A percentile compares a stretch with the other conserved stretches of the same genome.
These are phyloP conservation scores for Termitomyces bulborhizus DNA, from an alignment of 768 basidiomycete species.

Conservation along the genomic window DNA sequence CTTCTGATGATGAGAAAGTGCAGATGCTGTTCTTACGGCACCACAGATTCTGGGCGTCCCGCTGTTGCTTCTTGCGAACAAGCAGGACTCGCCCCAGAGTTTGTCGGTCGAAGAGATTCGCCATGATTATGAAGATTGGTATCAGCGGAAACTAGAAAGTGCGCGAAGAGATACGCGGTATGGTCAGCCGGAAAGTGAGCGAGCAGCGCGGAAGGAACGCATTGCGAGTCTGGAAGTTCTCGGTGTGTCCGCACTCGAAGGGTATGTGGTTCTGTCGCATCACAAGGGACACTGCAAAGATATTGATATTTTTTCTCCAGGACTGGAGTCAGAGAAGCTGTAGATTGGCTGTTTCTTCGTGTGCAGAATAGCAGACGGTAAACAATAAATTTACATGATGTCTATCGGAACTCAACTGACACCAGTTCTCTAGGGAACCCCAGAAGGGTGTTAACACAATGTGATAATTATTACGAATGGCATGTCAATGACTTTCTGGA, in stretches of 20 bases:
- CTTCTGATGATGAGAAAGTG: conserved; percentile 12
- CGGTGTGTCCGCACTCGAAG: conserved; percentile 87
- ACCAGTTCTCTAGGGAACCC: conserved; percentile 13
- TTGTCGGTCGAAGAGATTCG: conserved; percentile 88
- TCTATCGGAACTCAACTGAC: background rate
- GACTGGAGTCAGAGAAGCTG: conserved; percentile 82
- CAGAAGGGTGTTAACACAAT: conserved; percentile 17
- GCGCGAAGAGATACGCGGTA: conserved; percentile 47
- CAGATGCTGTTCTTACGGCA: conserved; percentile 81
- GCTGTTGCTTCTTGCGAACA: conserved; percentile 89
- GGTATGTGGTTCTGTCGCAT: conserved; percentile 42
- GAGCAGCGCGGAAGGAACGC: conserved; percentile 40
- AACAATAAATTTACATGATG: background rate
- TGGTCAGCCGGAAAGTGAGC: conserved; percentile 39
- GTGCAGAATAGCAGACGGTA: conserved; percentile 86
- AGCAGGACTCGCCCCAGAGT: conserved; percentile 80
- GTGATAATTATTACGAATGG: background rate
- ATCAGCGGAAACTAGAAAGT: conserved; percentile 67
- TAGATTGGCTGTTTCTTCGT: conserved; percentile 92
- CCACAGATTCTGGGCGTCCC: conserved; percentile 90
- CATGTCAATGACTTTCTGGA: background rate
- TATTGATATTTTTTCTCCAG: conserved; percentile 30
- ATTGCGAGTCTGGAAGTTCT: conserved; percentile 82
- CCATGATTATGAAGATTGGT: conserved; percentile 85
- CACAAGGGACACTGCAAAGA: background rate